Percentiles rank a stretch among this genome's conserved stretches.
Evolutionary conservation across 371 early-diverging fungal species (phyloP).

Genomic region (Mucor mucedo): DNA sequence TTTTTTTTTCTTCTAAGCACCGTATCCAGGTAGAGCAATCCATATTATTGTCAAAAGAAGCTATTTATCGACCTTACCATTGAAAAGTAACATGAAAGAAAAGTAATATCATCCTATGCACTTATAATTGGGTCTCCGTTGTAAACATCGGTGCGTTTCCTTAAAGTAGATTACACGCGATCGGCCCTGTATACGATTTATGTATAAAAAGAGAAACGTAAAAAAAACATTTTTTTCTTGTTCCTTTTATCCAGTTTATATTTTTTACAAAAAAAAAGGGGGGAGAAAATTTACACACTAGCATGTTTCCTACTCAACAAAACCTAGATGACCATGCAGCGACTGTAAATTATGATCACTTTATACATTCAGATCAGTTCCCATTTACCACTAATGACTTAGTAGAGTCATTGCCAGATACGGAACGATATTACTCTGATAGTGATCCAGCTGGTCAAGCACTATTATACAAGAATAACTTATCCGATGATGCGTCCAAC

Average conservation of each 20-base stretch:
- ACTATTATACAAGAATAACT: conserved; percentile 8
- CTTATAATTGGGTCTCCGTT: not conserved
- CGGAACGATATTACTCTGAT: not conserved
- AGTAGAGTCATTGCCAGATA: not conserved
- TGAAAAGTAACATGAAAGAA: too few relatives aligned
- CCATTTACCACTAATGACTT: conserved; percentile 9
- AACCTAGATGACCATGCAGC: conserved; percentile 20
- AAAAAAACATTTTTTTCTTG: not conserved
- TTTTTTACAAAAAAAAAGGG: not conserved
- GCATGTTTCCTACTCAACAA: conserved; percentile 23
- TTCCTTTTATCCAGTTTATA: not conserved
- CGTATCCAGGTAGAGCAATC: too few relatives aligned
- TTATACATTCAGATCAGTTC: conserved; percentile 8
- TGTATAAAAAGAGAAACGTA: not conserved
- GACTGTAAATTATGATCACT: conserved; percentile 18
- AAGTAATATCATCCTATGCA: too few relatives aligned
- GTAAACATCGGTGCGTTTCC: not conserved
- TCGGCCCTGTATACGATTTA: too few relatives aligned
- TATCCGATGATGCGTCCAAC: not conserved
- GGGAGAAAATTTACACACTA: not conserved
- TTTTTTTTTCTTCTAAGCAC: too few relatives aligned
- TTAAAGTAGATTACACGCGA: not conserved
- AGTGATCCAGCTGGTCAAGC: conserved; percentile 7
- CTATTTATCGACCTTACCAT: too few relatives aligned
- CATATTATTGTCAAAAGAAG: too few relatives aligned